Evolutionary conservation across 192 early-diverging fungal genomes (phyloP).

Genomic region (Coemansia sp.): DNA sequence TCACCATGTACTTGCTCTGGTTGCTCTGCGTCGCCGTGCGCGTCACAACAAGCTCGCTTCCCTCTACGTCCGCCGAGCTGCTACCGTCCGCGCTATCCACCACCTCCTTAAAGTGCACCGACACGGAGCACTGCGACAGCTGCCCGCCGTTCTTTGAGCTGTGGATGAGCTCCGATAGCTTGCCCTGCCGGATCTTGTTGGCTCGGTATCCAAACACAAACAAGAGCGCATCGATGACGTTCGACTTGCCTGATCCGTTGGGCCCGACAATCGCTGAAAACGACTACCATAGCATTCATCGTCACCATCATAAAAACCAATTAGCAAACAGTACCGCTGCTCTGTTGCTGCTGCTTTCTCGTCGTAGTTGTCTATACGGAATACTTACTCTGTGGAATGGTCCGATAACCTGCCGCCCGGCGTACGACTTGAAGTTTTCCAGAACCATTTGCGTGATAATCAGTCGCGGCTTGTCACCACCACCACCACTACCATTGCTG

Average conservation of each 20-base stretch:
- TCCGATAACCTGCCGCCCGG: conserved; percentile 87
- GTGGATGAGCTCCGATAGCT: conserved; percentile 94
- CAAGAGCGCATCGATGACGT: conserved; percentile 96
- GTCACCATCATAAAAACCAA: neutral
- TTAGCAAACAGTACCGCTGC: too few species aligned
- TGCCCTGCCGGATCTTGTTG: conserved; percentile 96
- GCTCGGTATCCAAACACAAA: conserved; percentile 99
- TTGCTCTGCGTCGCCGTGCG: conserved; percentile 72
- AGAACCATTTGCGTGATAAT: conserved; percentile 86
- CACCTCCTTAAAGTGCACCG: conserved; percentile 94
- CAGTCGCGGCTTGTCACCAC: conserved; percentile 49
- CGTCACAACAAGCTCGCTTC: conserved; percentile 77
- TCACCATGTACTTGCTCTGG: conserved; percentile 78
- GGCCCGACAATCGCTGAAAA: conserved; percentile 90
- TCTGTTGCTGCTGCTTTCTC: neutral
- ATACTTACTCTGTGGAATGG: conserved; percentile 92
- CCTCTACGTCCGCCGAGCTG: conserved; percentile 62
- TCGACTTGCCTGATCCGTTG: conserved; percentile 98
- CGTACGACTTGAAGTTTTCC: conserved; percentile 97
- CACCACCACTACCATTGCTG: neutral
- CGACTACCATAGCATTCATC: conserved; percentile 31
- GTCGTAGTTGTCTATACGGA: neutral
- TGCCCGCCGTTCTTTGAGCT: conserved; percentile 78
- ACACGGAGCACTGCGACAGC: conserved; percentile 79
- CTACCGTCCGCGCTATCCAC: conserved; percentile 73